Base-by-base conservation (phyloP, 1,139 yeast species). In the Debaryomyces singareniensis region DNA sequence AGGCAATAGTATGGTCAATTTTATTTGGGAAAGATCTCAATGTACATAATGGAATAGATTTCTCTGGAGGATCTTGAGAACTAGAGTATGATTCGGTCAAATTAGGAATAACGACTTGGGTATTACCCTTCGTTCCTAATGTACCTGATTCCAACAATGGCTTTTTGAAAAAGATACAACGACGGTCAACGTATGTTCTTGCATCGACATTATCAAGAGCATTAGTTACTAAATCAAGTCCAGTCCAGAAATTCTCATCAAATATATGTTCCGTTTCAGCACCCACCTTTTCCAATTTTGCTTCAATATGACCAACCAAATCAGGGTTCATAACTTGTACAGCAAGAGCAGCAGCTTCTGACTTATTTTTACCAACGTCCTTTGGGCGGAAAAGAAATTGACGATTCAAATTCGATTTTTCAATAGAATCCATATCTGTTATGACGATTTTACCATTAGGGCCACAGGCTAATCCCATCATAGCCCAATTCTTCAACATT, bases 191-290 rank as follows among this genome's bases (percentile, higher is more conserved):
- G 53, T 91, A 91, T 6, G 96, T 84, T 68, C 99, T 81, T 11
- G 98, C 98, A 47, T 91, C 98, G 32, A 91, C 93, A 47, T 91
- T 91, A 61, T 91, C 99, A 52, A 91, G 71, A 14, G 98, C 99
- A 54, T 93, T 91, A 25, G 96, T 87, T 29, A 93, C 96, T 42
- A 89, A 71, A 51, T 89, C 95, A 34, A 93, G 68, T 10, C 61
- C 53, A 36, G 68, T 65, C 97, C 98, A 91, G 63, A 91, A 93
- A n/a, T 58, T 68, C 45, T 87, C 95, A 51, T 85, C 68, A 49
- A 86, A 91, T 25, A 87, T 74, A 39, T 83, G 62, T 58, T 91
- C 97, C 21, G 97, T 86, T 28, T 91, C 99, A 9, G 83, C 66
- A 12, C 96, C 96, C 34, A 93, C 96, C 57, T 91, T 91, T 42